A percentile compares a stretch with the other conserved stretches of the same genome.
phyloP scores from a whole-genome alignment of 768 basidiomycete genomes.

The Termitomyces titanicus region DNA sequence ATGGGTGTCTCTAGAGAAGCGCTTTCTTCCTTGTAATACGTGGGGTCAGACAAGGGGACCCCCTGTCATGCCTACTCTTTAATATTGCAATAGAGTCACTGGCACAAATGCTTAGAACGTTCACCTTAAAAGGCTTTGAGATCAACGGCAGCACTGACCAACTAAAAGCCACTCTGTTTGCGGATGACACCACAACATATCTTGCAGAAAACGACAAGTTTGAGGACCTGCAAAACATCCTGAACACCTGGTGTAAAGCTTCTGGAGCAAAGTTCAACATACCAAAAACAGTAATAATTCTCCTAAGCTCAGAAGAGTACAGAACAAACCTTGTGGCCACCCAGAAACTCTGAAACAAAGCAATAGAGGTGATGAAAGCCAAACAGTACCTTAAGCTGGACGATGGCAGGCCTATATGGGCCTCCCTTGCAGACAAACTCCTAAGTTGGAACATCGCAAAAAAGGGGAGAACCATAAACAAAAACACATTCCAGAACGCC shows the following conservation, averaged over 20 bases:
- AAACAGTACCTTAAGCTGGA: slow-evolving; percentile 1
- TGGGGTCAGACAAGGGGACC: slow-evolving; percentile 29
- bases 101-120: slow-evolving; percentile 24
- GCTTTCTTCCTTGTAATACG: not conserved
- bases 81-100: slow-evolving; percentile 39
- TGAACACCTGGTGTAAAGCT: slow-evolving; percentile 17
- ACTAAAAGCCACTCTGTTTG: slow-evolving; percentile 16
- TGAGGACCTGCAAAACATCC: slow-evolving; percentile 19
- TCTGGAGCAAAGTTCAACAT: slow-evolving; percentile 36
- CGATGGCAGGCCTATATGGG: not conserved
- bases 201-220: slow-evolving; percentile 26
- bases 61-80: slow-evolving; percentile 36
- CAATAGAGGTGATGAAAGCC: slow-evolving; percentile 21
- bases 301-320: slow-evolving; percentile 22
- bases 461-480: not conserved
- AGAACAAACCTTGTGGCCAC: slow-evolving; percentile 18
- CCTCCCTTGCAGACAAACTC: not conserved
- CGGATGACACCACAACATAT: slow-evolving; percentile 38
- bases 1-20: not conserved
- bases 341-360: slow-evolving; percentile 21
- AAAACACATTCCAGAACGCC: not conserved
- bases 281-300: slow-evolving; percentile 39
- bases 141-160: slow-evolving; percentile 15
- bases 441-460: not conserved
- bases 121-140: slow-evolving; percentile 23